Base-by-base conservation (phyloP, 164 flowering plant species). In the Stephania japonica region DNA sequence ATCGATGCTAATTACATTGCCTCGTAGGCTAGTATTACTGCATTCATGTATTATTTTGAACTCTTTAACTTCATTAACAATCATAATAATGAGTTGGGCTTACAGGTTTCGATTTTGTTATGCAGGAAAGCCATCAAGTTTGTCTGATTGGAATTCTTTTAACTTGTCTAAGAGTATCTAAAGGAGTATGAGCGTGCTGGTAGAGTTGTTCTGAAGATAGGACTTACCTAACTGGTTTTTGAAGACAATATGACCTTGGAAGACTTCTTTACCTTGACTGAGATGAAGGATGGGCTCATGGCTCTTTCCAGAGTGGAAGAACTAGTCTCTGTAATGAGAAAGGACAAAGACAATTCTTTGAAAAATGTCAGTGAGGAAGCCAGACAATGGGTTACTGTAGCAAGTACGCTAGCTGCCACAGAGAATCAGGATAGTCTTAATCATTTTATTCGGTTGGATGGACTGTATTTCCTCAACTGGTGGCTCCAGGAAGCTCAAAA, bases 341-440 rank as follows among this genome's bases (percentile, higher is more conserved):
- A 84, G 69, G 93, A 88, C 73, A 86, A 78, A 67, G 85, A 84
- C 65, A 73, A 66, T 80, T 73, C 65, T 73, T 81, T 79, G 76
- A 89, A 88, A 82, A 91, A 85, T 76, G 78, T 75, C 42, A 78
- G 80, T 72, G 98, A 95, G 74, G 84, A 92, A 65, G 83, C 88
- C 63, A 84, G 93, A 74, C 96, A 93, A 75, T 91, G 97, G 94
- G 81, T 88, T 71, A 83, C 93, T 77, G 93, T 91, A 80, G 96
- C 97, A 73, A 86, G 87, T 73, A 83, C 84, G 26, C 80, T 95
- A 75, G 86, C 88, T 65, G 88, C 92, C 42, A 89, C 96, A 41
- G 90, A 85, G 49, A 87, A 87, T 72, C 82, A 79, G 71, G 88
- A 88, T 27, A 93, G 91, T 80, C 96, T 95, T 73, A 85, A 86